These are phyloP conservation scores for Cystofilobasidium ferigula DNA, from an alignment of 768 basidiomycete genomes.

Conservation along the genomic window DNA sequence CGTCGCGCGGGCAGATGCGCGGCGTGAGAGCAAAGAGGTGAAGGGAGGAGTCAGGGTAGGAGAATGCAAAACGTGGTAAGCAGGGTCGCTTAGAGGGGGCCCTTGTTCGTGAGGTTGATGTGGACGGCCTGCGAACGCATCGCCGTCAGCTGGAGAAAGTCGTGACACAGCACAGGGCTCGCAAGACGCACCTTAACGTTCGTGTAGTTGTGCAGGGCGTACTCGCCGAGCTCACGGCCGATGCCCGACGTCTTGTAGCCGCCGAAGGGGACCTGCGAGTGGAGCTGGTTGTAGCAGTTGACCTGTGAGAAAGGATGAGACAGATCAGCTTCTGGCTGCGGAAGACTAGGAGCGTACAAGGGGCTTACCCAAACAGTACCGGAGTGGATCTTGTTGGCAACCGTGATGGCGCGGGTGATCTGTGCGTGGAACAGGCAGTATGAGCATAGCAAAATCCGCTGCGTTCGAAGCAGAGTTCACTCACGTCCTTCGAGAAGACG, in stretches of 20 bases:
- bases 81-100: not conserved
- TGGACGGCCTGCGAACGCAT: constrained; percentile 6
- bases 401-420: constrained; percentile 58
- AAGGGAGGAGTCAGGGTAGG: not conserved
- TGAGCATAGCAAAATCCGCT: not conserved
- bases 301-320: no score
- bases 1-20: not conserved
- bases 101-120: constrained; percentile 23
- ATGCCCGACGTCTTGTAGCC: constrained; percentile 56
- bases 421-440: constrained; percentile 1
- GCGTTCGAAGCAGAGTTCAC: not conserved
- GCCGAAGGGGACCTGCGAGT: constrained; percentile 79
- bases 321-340: not conserved
- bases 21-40: not conserved
- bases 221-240: constrained; percentile 40
- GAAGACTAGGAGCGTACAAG: not conserved
- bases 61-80: not conserved
- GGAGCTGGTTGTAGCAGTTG: constrained; percentile 54
- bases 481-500: constrained; percentile 61
- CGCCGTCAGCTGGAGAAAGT: no score
- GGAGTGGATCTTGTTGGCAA: constrained; percentile 63
- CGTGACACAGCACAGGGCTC: no score
- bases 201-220: constrained; percentile 28
- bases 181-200: constrained; percentile 16
- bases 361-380: constrained; percentile 50